phyloP scores from a whole-genome alignment of 306 rosid genomes.

The Senna siamea region DNA sequence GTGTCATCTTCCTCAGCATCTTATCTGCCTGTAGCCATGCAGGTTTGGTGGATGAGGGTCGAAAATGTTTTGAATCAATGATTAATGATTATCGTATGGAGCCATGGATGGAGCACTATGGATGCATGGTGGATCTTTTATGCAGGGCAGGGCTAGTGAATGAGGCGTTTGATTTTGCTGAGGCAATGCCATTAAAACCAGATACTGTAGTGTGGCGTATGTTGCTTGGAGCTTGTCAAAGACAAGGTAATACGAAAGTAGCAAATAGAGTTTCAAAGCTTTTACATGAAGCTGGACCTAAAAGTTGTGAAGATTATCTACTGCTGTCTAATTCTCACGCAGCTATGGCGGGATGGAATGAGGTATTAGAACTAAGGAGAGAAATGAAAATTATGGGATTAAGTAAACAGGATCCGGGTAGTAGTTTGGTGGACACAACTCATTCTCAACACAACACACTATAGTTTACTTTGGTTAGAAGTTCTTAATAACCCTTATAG shows the following conservation, averaged over 20 bases:
- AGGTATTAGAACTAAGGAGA: not conserved
- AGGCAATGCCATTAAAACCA: slow-evolving; percentile 58
- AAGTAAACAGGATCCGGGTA: not conserved
- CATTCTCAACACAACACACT: not conserved
- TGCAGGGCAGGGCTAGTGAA: slow-evolving; percentile 62
- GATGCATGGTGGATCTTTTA: slow-evolving; percentile 63
- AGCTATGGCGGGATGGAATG: slow-evolving; percentile 2
- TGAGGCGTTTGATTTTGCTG: slow-evolving; percentile 51
- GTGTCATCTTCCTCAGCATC: slow-evolving; percentile 60
- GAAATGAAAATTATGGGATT: not conserved
- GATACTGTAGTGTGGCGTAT: slow-evolving; percentile 64
- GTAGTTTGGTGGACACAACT: not conserved
- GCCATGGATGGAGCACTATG: slow-evolving; percentile 66
- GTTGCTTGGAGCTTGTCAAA: slow-evolving; percentile 54
- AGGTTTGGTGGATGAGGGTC: slow-evolving; percentile 60
- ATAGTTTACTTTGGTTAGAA: not conserved
- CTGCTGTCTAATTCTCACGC: slow-evolving; percentile 12
- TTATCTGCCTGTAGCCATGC: slow-evolving; percentile 57
- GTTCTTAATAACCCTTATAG: not conserved
- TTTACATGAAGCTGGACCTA: slow-evolving; percentile 17
- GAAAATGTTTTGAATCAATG: slow-evolving; percentile 56
- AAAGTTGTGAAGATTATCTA: slow-evolving; percentile 9
- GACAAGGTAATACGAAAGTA: not conserved
- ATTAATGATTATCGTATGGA: slow-evolving; percentile 40
- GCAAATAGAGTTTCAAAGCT: not conserved